Base-by-base conservation (phyloP, 2,329 filamentous ascomycete species). In the Bipolaris gigantea region DNA sequence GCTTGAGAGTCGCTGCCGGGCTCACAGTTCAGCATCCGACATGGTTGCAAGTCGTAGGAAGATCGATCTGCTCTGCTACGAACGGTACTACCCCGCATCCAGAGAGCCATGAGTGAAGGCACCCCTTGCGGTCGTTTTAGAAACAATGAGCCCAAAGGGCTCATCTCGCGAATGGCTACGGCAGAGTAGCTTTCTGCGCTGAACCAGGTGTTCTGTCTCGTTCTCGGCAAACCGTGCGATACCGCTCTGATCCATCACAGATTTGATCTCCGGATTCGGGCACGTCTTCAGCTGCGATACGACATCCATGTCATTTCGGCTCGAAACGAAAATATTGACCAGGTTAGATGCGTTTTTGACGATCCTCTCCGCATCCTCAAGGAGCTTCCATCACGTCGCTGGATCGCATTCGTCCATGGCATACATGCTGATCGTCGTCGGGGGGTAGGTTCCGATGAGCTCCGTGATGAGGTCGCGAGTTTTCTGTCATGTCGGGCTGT, bases 241-340 rank as follows among this genome's bases (percentile, higher is more conserved):
- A 16, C 32, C 40, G 6, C 6, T 19, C 1, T 6, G 3, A 5
- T 42, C 32, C 25, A 16, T 16, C n/a, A 2, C 2, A 19, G 40
- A 42, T 25, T 42, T 18, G 25, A 42, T 42, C 6, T 32, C 15
- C 2, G 73, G 35, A 53, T 74, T 70, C 38, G 63, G 67, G 25
- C 53, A 61, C 9, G 51, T 19, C 10, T 48, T 42, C 11, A 74
- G 56, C 21, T 48, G 43, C 13, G 49, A 42, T 6, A 53, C 42
- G 23, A 64, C 60, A 33, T 66, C 56, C 27, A 54, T 33, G 34
- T 74, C 67, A 44, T 73, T 62, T 3, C 73, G 62, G 55, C 73
- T 76, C 2, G 71, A 72, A 8, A 76, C 52, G 38, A 75, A 69
- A 13, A 75, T 59, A 44, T 75, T 74, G 4, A 74, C 56, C 1